Percentiles rank a stretch among this genome's conserved stretches.
phyloP scores from a whole-genome alignment of 495 filamentous ascomycete genomes.

The Chaetomidium leptoderma region DNA sequence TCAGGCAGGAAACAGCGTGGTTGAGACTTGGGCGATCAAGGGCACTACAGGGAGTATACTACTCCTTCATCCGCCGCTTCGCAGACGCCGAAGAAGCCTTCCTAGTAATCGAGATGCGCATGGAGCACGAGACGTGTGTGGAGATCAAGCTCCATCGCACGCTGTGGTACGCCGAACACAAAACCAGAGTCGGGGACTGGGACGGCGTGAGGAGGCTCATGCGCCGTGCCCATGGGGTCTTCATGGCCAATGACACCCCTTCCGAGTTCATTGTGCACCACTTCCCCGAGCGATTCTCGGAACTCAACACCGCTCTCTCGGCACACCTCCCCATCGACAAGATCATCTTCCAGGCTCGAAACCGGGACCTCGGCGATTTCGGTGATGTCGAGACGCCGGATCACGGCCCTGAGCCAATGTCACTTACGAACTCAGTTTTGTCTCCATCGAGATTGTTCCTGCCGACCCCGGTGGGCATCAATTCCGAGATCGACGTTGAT shows the following conservation, averaged over 20 bases:
- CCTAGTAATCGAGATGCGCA: background rate
- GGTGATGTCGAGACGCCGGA: too few relatives aligned
- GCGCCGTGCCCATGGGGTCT: background rate
- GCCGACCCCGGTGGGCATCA: background rate
- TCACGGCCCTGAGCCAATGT: too few relatives aligned
- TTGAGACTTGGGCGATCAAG: background rate
- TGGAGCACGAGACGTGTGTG: background rate
- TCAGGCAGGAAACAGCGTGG: background rate
- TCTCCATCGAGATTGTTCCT: background rate
- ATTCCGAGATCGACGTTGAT: background rate
- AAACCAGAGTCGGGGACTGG: background rate
- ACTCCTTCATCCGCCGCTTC: background rate
- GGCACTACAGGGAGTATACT: background rate
- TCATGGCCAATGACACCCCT: background rate
- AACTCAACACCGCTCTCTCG: background rate
- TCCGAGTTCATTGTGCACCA: background rate
- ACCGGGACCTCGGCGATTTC: background rate
- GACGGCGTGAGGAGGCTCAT: background rate
- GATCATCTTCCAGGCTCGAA: background rate
- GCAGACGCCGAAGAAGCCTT: background rate
- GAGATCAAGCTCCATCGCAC: background rate
- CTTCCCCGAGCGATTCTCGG: background rate
- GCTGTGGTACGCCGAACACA: slow-evolving; percentile 1
- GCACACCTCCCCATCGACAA: background rate
- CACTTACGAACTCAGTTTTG: background rate